phyloP scores from a whole-genome alignment of 148 eudicot genomes.

The Arbutus unedo region DNA sequence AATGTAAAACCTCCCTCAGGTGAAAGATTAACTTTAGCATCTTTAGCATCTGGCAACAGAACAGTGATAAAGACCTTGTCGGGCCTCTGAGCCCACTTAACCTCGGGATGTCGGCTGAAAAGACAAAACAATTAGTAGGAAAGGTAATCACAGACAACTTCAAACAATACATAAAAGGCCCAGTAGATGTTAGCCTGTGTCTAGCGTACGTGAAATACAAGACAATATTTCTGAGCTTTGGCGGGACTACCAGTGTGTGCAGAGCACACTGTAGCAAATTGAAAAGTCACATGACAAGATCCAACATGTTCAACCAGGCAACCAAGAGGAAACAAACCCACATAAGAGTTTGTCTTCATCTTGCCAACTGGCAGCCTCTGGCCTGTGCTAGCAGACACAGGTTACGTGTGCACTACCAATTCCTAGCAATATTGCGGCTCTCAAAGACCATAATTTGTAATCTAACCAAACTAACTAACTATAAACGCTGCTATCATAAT shows the following conservation, averaged over 20 bases:
- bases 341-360: neutral
- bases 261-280: too few relatives aligned
- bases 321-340: neutral
- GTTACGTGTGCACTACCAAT: neutral
- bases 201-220: neutral
- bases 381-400: neutral
- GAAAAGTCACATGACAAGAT: neutral
- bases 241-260: neutral
- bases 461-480: neutral
- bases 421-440: neutral
- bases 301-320: neutral
- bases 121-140: neutral
- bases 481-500: neutral
- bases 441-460: neutral
- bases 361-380: neutral
- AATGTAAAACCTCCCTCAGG: constrained; percentile 81
- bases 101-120: constrained; percentile 84
- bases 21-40: constrained; percentile 74
- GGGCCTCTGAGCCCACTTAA: constrained; percentile 94
- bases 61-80: constrained; percentile 84
- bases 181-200: too few relatives aligned
- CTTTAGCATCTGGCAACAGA: constrained; percentile 73
- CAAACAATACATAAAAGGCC: neutral
- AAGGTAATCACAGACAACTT: neutral
- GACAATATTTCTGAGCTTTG: neutral